These are phyloP conservation scores for Venturia aucupariae DNA, from an alignment of 2,329 filamentous ascomycete species.

Conservation along the genomic window DNA sequence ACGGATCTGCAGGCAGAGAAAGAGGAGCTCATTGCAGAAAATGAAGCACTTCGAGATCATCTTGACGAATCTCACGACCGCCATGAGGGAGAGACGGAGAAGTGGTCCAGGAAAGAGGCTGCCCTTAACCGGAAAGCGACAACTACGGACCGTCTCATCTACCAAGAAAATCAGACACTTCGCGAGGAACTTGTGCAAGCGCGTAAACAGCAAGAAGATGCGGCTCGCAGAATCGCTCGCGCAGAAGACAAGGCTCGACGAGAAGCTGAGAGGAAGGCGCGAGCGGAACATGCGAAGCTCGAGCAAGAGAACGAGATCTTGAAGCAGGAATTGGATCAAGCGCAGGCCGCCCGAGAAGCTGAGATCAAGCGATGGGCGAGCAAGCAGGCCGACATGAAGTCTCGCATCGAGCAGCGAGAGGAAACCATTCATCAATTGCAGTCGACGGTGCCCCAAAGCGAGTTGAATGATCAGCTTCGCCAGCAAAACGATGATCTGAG, in stretches of 20 bases:
- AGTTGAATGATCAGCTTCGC: conserved; percentile 31
- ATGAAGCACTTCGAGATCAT: conserved; percentile 12
- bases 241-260: conserved; percentile 26
- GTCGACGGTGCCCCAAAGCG: conserved; percentile 25
- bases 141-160: conserved; percentile 11
- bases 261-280: conserved; percentile 26
- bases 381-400: conserved; percentile 25
- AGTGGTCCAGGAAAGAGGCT: conserved; percentile 8
- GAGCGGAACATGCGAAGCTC: conserved; percentile 44
- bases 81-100: conserved; percentile 15
- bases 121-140: conserved; percentile 12
- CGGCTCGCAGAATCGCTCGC: conserved; percentile 26
- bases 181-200: conserved; percentile 20
- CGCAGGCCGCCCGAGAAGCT: conserved; percentile 61
- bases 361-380: conserved; percentile 26
- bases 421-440: conserved; percentile 31
- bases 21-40: conserved; percentile 13
- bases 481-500: conserved; percentile 28
- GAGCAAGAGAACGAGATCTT: conserved; percentile 61
- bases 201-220: conserved; percentile 27
- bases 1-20: conserved; percentile 15
- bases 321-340: conserved; percentile 62
- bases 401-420: conserved; percentile 27
- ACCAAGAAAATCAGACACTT: conserved; percentile 15
- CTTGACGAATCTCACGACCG: conserved; percentile 10